phyloP scores from a whole-genome alignment of 2,329 filamentous ascomycete genomes.

The Aspergillus novoparasiticus region DNA sequence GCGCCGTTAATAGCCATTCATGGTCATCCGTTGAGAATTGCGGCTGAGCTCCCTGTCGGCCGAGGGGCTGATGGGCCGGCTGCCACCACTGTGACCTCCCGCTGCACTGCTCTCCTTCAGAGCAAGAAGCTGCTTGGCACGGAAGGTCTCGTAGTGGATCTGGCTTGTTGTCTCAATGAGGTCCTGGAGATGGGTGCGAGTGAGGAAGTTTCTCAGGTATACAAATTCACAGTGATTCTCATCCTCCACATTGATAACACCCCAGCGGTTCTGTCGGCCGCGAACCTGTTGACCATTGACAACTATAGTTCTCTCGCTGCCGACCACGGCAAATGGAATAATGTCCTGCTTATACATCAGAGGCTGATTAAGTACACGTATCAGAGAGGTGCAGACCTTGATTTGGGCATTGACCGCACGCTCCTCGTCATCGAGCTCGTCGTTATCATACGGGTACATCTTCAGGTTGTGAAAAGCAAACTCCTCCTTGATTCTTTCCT shows the following conservation, averaged over 20 bases:
- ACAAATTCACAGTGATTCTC: conserved; percentile 99
- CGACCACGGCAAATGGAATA: conserved; percentile 96
- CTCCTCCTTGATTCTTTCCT: conserved; percentile 99
- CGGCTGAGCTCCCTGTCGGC: conserved; percentile 96
- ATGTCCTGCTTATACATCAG: conserved; percentile 65
- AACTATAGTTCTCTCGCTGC: conserved; percentile 96
- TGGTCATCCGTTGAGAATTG: conserved; percentile 94
- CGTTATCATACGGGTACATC: conserved; percentile 99
- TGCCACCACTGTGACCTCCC: conserved; percentile 66
- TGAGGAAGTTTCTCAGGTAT: conserved; percentile 97
- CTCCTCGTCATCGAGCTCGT: conserved; percentile 98
- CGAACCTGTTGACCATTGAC: conserved; percentile 97
- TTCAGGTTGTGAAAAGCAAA: conserved; percentile 99
- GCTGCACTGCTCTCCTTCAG: conserved; percentile 97
- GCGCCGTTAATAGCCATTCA: conserved; percentile 87
- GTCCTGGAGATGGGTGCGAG: conserved; percentile 96
- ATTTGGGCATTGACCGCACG: conserved; percentile 90
- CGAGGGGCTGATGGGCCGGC: conserved; percentile 91
- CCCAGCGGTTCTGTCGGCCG: conserved; percentile 98
- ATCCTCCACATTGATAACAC: conserved; percentile 98
- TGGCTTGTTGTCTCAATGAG: conserved; percentile 99
- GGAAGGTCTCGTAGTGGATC: conserved; percentile 99
- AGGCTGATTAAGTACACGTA: conserved; percentile 37
- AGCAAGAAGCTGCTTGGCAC: conserved; percentile 95
- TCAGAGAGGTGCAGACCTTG: conserved; percentile 67